Base-by-base conservation (phyloP, 2,329 filamentous ascomycete genomes). In the Fusarium sp. region DNA sequence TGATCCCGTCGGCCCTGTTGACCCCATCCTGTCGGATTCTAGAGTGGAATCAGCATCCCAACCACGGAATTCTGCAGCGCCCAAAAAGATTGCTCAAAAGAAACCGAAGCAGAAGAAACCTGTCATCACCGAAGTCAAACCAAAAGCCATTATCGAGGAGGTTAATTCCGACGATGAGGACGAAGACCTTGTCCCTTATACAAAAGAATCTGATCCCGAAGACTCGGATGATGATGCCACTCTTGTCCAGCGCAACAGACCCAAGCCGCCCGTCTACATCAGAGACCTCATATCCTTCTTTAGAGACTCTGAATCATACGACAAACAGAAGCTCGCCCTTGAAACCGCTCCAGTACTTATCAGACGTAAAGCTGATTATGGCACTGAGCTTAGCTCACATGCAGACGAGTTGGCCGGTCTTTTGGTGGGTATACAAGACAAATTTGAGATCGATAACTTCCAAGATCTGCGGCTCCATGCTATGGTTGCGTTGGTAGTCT, bases 171-270 rank as follows among this genome's bases (percentile, higher is more conserved):
- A 84, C 2, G 84, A 86, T 1, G 82, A 81, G 8, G 87, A 88
- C 41, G 84, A 89, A 13, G 90, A 91, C 58, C 79, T 98, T 1
- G 80, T 87, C 3, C 85, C 91, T 1, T 97, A 97, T 68, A 85
- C 86, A 12, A 97, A 97, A 74, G 91, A 92, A 70, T 93, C 91
- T 2, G 95, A 99, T 67, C 85, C 88, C 0, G 92, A 96, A 72
- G 95, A 99, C 72, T 94, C 92, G 0, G 93, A 97, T 54, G 93
- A 97, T 34, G 96, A 99, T 69, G 89, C 95, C 6, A 96, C 93
- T 0, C 80, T 97, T 15, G 84, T 98, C 43, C 89, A 91, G 54
- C 85, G 93, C 12, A 88, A 95, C 75, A 97, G 95, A 69, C 86
- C 90, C 22, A 90, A 86, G 55, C 85, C 92, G 0, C 95, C 95